Evolutionary conservation across 2,329 filamentous ascomycete species (phyloP), one percentile per base, ranked within the genome.

Genomic region (Moelleriella libera): DNA sequence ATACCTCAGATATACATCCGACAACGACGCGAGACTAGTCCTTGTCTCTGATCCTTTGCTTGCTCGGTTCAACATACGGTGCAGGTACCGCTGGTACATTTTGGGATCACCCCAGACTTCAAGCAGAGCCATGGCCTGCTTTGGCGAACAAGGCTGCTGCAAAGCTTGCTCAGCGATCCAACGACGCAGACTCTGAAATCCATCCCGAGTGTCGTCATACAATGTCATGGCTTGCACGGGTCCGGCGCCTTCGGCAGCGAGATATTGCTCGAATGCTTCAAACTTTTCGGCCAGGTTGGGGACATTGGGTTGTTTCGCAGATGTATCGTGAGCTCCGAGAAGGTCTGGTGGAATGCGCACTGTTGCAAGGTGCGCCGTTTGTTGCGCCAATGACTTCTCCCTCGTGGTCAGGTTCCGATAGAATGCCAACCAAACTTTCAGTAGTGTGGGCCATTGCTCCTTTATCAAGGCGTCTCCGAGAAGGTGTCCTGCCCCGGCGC

Each of bases 11-110:
- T 78, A 78, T 8, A 74, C 62, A 2, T 66, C 57, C 0, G 59
- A 55, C 1, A 72, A 61, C 30, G 67, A 56, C 30, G 58, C 55
- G 10, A 60, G 50, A 45, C 45, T 63, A 54, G 41, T 56, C 34
- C 51, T 58, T 7, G 55, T 48, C 40, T 63, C 58, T n/a, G 52
- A 30, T 5, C 58, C 58, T 43, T 48, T 54, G 50, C 52, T 60
- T 52, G 49, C 61, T 30, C 52, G 60, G 51, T 45, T 53, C 34
- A 66, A 50, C 52, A 66, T 60, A 8, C 49, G 47, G 8, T 58
- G 53, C 21, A 78, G 58, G 49, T 71, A 74, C 5, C 63, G 57
- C 47, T 72, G 66, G 52, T 71, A 76, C 6, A 69, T 57, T 0
- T 55, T 43, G 1, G 54, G 50, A 43, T 74, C 65, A 9, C 62